Conservation (phyloP, 768 basidiomycete genomes). For the Lentinula raphanica region DNA sequence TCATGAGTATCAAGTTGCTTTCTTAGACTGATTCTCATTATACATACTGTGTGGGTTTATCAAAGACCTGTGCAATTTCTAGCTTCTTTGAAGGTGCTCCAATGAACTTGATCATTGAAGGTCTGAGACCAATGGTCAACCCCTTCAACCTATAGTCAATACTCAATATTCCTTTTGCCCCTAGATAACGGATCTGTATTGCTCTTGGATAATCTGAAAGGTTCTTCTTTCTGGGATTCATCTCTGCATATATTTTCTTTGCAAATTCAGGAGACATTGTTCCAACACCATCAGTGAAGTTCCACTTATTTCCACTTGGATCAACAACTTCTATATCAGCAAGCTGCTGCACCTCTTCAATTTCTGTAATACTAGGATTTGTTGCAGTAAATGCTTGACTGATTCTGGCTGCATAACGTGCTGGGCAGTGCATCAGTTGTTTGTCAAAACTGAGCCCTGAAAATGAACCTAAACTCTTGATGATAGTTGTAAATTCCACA, state of each 20-base stretch:
- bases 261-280: conserved; percentile 59
- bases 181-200: conserved; percentile 56
- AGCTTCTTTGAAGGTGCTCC: conserved; percentile 40
- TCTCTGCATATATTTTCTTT: conserved; percentile 17
- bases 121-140: conserved; percentile 43
- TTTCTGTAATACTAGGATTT: conserved; percentile 42
- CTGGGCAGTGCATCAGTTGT: conserved; percentile 50
- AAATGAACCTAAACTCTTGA: conserved; percentile 51
- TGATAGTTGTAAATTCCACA: conserved; percentile 44
- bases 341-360: conserved; percentile 40
- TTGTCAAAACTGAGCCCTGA: conserved; percentile 39
- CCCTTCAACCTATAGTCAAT: conserved; percentile 51
- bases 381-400: conserved; percentile 75
- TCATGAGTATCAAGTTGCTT: not conserved
- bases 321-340: conserved; percentile 28
- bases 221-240: conserved; percentile 11
- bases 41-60: conserved; percentile 46
- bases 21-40: not conserved
- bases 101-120: conserved; percentile 69
- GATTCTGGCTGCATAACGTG: conserved; percentile 65
- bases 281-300: conserved; percentile 72
- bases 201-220: conserved; percentile 39
- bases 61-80: conserved; percentile 63
- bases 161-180: conserved; percentile 54
- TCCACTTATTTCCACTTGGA: not conserved